Base-by-base conservation (phyloP, 2,329 filamentous ascomycete genomes). In the Exophiala mesophila region DNA sequence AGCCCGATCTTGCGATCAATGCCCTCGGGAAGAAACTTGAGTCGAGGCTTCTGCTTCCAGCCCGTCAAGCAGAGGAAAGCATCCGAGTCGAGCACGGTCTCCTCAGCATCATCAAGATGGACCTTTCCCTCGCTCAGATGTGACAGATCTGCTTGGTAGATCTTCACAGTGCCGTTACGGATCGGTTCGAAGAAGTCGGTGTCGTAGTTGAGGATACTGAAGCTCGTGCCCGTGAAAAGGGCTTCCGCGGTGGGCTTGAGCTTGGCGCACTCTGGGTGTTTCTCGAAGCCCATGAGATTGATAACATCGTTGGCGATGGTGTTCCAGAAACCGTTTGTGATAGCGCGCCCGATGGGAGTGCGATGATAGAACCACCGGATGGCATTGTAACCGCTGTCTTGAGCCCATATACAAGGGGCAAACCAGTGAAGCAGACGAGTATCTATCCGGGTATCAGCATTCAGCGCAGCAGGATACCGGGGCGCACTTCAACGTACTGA, bases 351-450 rank as follows among this genome's bases (percentile, higher is more conserved):
- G 0, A 76, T 36, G 58, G 64, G 66, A 0, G 73, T 77, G 3
- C 62, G 57, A 44, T 79, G 75, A 13, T 79, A 54, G 40, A 76
- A 69, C 2, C 55, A 51, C 3, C 72, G 65, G 1, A 72, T 52
- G 34, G 35, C 36, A 3, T 5, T 10, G 28, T 59, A 66, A 6
- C 64, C 69, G 41, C 64, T 64, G 10, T 71, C 73, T 2, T 71
- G 66, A 5, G 80, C 81, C 80, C 82, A 89, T 9, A 83, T 73
- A 56, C 83, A 88, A 0, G 85, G 84, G 41, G 77, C 82, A 61
- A 89, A 79, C 79, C 82, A 88, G 3, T 77, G 83, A 36, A 88
- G 63, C 50, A 84, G 71, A 0, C 85, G 78, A 0, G 76, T 82
- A 26, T 75, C 74, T n/a, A n/a, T n/a, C n/a, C n/a, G n/a, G n/a